phyloP scores from a whole-genome alignment of 805 yeast species.

The Saccharomycopsis amapae region DNA sequence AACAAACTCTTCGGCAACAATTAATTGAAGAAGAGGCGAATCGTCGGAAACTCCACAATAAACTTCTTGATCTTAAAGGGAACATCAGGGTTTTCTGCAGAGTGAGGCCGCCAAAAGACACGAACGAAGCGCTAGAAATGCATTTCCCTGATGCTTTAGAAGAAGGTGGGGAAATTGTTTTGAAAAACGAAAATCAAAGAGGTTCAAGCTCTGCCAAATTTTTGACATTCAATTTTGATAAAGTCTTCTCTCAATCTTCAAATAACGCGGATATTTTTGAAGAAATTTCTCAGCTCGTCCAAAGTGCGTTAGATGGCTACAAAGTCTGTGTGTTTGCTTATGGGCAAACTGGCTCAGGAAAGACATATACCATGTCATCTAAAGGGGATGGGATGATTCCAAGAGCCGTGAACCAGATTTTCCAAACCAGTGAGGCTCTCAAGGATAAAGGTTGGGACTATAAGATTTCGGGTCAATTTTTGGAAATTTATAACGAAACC shows the following conservation, averaged over 20 bases:
- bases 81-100: conserved; percentile 89
- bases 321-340: conserved; percentile 94
- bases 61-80: conserved; percentile 81
- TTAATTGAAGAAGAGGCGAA: conserved; percentile 44
- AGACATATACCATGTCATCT: conserved; percentile 83
- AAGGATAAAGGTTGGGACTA: conserved; percentile 57
- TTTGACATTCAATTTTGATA: conserved; percentile 60
- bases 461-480: conserved; percentile 60
- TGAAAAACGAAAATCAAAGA: conserved; percentile 23
- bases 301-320: conserved; percentile 79
- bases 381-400: conserved; percentile 75
- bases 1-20: conserved; percentile 29
- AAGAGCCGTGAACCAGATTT: conserved; percentile 62
- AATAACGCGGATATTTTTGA: conserved; percentile 63
- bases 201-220: conserved; percentile 11
- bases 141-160: conserved; percentile 16
- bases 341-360: conserved; percentile 96
- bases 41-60: conserved; percentile 62
- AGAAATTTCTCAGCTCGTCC: conserved; percentile 81
- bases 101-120: conserved; percentile 51
- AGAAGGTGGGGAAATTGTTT: conserved; percentile 27
- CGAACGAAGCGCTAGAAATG: conserved; percentile 2
- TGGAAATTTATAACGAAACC: conserved; percentile 85
- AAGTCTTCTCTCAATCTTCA: conserved; percentile 52
- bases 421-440: conserved; percentile 43